Base-by-base conservation (phyloP, 257 asterid genomes). In the Solanum ahanhuiri region DNA sequence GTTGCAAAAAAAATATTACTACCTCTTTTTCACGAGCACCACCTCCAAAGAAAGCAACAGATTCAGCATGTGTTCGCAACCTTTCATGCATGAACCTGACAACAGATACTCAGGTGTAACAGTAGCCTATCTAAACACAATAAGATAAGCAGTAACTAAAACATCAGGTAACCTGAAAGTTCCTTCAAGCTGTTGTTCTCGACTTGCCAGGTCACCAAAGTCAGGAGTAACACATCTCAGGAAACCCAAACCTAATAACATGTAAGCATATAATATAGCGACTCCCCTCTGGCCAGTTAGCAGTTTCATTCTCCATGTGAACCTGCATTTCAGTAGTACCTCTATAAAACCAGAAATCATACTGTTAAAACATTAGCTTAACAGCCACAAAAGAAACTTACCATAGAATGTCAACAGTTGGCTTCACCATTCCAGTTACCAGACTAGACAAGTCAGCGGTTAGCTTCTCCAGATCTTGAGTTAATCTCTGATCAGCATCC, bases 341-440 rank as follows among this genome's bases (percentile, higher is more conserved):
- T 85, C 73, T 45, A 60, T 14, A 54, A 73, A 25, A 58, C 83
- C 86, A 73, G 41, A 63, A 67, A 17, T 79, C 81, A 64, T 18
- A 89, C 73, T 71, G 70, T 82, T 76, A 57, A 48, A 70, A 60
- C 73, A 35, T 81, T 60, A 85, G 75, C 23, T 75, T 39, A 86
- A 64, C 20, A 81, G 57, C 41, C n/a, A 45, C 11, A 35, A 57
- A 37, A 79, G 54, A 30, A 43, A 86, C 96, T 88, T 88, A 93
- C 99, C 99, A 97, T 87, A 95, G 87, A 81, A 97, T 97, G 93
- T 97, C 99, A 23, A 97, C 99, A 39, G 98, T 94, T 82, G 99
- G 99, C 87, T 97, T 97, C 84, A 97, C 98, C 99, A 97, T 95
- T 89, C 99, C 99, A 87, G 99, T 97, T 72, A 97, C 99, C 92